Evolutionary conservation across 2,329 filamentous ascomycete genomes (phyloP), one percentile per base, ranked within the genome.

Genomic region (Apiospora sp.): DNA sequence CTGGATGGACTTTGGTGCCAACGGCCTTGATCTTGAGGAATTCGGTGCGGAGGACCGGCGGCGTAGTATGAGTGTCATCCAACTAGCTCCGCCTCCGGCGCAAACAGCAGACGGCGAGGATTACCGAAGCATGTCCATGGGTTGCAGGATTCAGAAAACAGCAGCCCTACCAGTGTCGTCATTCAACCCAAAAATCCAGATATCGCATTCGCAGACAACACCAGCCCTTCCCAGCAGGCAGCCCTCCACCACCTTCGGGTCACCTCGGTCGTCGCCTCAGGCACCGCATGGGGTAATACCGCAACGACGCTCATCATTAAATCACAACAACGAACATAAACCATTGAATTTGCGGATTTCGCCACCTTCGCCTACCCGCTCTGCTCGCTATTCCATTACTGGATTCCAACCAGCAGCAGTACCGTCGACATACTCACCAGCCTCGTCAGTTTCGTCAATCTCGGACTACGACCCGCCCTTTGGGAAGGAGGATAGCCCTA

Each of bases 1-100:
- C 68, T 81, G 80, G 80, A 78, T 81, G 74, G 78, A 81, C 67
- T 68, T 68, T 68, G 67, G 44, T 13, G 44, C 24, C 8, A 41
- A 37, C 10, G 58, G 58, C 37, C 71, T 80, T 1, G 78, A 80
- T 16, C 71, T 73, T 1, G 78, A 79, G 19, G 78, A 68, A 34
- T 27, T 70, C 51, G 22, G n/a, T 19, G 30, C 44, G 74, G 76
- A 54, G 75, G 78, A 72, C 74, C 68, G 78, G 68, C 76, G 76
- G 64, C 77, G 72, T 34, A 78, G 77, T 72, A 77, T 80, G 75
- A 72, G 76, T 43, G 74, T 78, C 58, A 74, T 78, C 34, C 70
- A 75, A 8, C 69, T 73, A 16, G 67, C 44, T 7, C 67, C 27
- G 10, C 48, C 67, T 37, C 27, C 24, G 19, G 43, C 71, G 22